A percentile compares a stretch with the other conserved stretches of the same genome.
phyloP scores from a whole-genome alignment of 768 basidiomycete genomes.

The Leccinum imitatum region DNA sequence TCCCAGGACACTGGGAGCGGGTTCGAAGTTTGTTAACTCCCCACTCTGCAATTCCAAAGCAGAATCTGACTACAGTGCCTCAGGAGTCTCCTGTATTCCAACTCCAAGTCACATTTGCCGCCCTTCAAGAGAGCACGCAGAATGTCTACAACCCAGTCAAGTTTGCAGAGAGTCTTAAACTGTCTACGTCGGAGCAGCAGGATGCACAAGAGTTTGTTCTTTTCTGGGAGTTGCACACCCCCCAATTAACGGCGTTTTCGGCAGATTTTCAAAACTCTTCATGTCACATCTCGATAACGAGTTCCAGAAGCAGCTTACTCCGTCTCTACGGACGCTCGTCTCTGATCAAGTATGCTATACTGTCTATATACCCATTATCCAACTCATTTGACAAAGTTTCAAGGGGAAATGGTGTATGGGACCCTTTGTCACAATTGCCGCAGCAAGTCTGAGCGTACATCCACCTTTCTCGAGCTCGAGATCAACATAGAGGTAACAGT shows the following conservation, averaged over 20 bases:
- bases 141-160: constrained; percentile 79
- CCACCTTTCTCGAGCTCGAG: constrained; percentile 87
- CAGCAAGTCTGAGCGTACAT: constrained; percentile 61
- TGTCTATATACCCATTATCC: neutral
- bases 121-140: constrained; percentile 71
- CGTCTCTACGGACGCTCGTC: constrained; percentile 64
- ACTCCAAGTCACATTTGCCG: constrained; percentile 79
- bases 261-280: constrained; percentile 92
- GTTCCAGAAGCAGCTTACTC: constrained; percentile 76
- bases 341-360: constrained; percentile 58
- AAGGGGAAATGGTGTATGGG: constrained; percentile 80
- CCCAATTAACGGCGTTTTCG: constrained; percentile 6
- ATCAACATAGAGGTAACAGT: constrained; percentile 68
- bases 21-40: constrained; percentile 40
- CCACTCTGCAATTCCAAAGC: neutral
- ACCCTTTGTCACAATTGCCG: constrained; percentile 75
- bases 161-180: constrained; percentile 79
- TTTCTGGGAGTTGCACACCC: neutral
- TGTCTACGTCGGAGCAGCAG: constrained; percentile 86
- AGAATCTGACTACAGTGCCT: neutral
- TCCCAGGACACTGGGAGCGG: constrained; percentile 45
- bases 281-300: constrained; percentile 86
- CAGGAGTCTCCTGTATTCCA: constrained; percentile 80
- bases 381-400: constrained; percentile 56
- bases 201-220: constrained; percentile 88